A percentile compares a stretch with the other conserved stretches of the same genome.
These are phyloP conservation scores for Debaryomyces subglobosus DNA, from an alignment of 1,139 yeast genomes.

Conservation along the genomic window DNA sequence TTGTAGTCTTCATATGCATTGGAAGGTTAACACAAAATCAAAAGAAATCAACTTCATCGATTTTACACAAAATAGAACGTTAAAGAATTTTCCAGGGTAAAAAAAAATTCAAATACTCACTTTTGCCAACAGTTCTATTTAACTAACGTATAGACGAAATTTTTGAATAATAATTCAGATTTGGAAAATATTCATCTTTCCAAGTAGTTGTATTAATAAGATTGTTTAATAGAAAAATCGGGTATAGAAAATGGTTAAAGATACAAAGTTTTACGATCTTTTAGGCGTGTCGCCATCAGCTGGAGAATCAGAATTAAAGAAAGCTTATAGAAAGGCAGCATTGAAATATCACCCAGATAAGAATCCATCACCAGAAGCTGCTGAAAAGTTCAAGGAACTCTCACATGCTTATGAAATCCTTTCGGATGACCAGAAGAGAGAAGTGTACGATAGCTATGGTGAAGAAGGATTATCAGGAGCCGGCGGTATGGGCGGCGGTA, in stretches of 20 bases:
- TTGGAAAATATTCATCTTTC: background rate
- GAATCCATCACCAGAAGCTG: slow-evolving; percentile 76
- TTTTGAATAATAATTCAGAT: background rate
- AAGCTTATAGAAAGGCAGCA: slow-evolving; percentile 93
- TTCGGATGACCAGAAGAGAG: slow-evolving; percentile 86
- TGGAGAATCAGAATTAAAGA: slow-evolving; percentile 81
- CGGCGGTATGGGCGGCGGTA: slow-evolving; percentile 73
- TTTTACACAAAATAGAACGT: slow-evolving; percentile 10
- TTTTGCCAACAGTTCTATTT: background rate
- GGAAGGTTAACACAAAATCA: slow-evolving; percentile 9
- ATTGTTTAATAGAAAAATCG: background rate
- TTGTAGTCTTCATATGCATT: slow-evolving; percentile 4
- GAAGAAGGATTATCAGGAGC: slow-evolving; percentile 85
- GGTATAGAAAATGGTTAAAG: slow-evolving; percentile 69
- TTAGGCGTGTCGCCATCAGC: slow-evolving; percentile 84
- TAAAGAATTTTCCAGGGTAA: slow-evolving; percentile 14
- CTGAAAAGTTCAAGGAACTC: slow-evolving; percentile 92
- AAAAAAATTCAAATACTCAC: slow-evolving; percentile 7
- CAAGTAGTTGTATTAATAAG: slow-evolving; percentile 3
- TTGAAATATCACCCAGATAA: slow-evolving; percentile 96
- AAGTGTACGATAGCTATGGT: slow-evolving; percentile 86
- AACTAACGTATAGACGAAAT: background rate
- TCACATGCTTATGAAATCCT: slow-evolving; percentile 89
- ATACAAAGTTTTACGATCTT: slow-evolving; percentile 82
- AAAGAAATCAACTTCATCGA: background rate